phyloP scores from a whole-genome alignment of 1,284 basidiomycete genomes.

The Naganishia albida region DNA sequence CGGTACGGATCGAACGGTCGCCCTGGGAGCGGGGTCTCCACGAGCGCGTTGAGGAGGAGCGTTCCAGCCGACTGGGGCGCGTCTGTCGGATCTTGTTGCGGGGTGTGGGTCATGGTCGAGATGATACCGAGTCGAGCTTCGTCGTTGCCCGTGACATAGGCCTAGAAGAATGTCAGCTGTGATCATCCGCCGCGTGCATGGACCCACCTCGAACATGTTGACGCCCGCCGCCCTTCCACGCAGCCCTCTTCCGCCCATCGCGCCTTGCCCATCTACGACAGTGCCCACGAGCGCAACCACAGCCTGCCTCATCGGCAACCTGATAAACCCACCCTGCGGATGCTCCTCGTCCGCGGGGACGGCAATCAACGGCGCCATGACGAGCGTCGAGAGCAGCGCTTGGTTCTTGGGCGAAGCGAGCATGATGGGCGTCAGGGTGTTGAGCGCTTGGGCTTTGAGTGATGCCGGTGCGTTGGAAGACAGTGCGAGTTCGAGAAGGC shows the following conservation, averaged over 20 bases:
- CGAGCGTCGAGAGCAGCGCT: conserved; percentile 55
- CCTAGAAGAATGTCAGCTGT: conserved; percentile 36
- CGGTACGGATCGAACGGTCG: conserved; percentile 58
- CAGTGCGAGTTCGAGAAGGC: conserved; percentile 81
- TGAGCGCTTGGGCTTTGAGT: conserved; percentile 82
- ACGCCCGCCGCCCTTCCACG: conserved; percentile 55
- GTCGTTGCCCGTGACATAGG: conserved; percentile 52
- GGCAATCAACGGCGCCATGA: conserved; percentile 55
- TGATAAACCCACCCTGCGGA: conserved; percentile 53
- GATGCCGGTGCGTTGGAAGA: conserved; percentile 86
- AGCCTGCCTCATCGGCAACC: conserved; percentile 51
- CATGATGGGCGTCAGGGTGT: conserved; percentile 68
- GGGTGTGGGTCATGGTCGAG: conserved; percentile 40
- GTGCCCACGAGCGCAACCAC: conserved; percentile 52
- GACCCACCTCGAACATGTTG: conserved; percentile 55
- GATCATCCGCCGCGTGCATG: not conserved
- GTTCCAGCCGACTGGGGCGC: conserved; percentile 55
- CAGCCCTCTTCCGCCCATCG: conserved; percentile 46
- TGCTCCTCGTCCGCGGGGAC: conserved; percentile 53
- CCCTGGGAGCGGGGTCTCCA: conserved; percentile 52
- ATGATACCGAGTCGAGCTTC: conserved; percentile 54
- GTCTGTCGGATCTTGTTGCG: conserved; percentile 36
- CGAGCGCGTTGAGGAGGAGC: conserved; percentile 57
- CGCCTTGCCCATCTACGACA: conserved; percentile 49
- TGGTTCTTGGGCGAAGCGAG: conserved; percentile 57